These are phyloP conservation scores for Penicillium sp. DNA, from an alignment of 2,329 filamentous ascomycete species.

Conservation along the genomic window DNA sequence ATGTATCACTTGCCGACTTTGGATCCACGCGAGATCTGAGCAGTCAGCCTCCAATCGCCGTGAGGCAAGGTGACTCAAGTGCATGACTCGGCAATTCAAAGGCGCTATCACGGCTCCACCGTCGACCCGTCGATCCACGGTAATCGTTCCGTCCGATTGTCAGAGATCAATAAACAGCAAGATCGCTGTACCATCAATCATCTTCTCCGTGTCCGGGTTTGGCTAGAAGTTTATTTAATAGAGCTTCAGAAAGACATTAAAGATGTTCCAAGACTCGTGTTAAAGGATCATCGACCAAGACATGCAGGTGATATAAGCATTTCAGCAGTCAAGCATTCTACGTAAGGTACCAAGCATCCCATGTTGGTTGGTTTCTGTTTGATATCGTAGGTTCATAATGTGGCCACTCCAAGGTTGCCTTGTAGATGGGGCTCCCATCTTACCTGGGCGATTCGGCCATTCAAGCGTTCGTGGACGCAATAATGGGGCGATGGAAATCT, in stretches of 20 bases:
- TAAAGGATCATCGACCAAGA: neutral
- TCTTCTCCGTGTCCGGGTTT: neutral
- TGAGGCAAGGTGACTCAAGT: too few species aligned
- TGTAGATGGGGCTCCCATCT: too few species aligned
- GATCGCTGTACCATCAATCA: neutral
- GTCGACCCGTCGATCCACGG: too few species aligned
- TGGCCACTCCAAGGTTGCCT: too few species aligned
- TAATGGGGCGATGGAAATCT: neutral
- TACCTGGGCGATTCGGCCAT: too few species aligned
- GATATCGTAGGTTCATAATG: too few species aligned
- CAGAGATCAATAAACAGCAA: neutral
- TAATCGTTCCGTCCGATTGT: neutral
- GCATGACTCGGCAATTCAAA: neutral
- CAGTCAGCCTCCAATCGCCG: too few species aligned
- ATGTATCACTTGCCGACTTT: neutral
- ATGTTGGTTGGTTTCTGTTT: neutral
- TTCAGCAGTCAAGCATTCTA: neutral
- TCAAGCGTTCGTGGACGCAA: too few species aligned
- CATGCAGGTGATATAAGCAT: neutral
- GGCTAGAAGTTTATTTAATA: neutral
- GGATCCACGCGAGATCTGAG: neutral
- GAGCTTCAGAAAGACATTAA: neutral
- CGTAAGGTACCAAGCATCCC: neutral
- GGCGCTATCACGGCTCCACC: neutral
- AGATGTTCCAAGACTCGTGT: neutral